Base-by-base conservation (phyloP, 1,139 yeast genomes). In the Keqinozyma sinolaborantium region DNA sequence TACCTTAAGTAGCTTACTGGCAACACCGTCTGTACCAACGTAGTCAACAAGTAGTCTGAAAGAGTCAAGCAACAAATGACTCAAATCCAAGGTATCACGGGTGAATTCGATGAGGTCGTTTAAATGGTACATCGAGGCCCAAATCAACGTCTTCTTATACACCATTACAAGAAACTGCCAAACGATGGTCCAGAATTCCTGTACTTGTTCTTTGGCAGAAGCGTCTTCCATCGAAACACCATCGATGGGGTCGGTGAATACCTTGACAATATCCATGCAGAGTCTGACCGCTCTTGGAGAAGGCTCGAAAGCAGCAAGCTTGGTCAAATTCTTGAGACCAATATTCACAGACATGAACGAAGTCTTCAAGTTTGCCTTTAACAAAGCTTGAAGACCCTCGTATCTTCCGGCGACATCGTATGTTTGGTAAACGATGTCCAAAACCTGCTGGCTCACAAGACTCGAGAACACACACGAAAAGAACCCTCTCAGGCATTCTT, bases 81-180 rank as follows among this genome's bases (percentile, higher is more conserved):
- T 82, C 30, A 85, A 67, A 44, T 90, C 97, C 32, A 88, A 65
- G 0, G 87, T 81, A 53, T 88, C 96, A 52, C 95, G 76, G 12
- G 96, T 85, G 45, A 87, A 88, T 40, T 85, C 94, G 30, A 83
- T 70, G 50, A 86, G 64, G 31, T 73, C 73, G 0, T 70, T 69
- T 23, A 77, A 65, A 29, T 73, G 76, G 47, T 79, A 81, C 24
- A 64, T 59, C 4, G 67, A 54, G 0, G 95, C 87, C 97, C 97
- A 90, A 5, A 56, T 53, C 14, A 84, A 64, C 1, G 95, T 85
- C 34, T 76, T 71, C 26, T 68, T 64, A 45, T 83, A 88, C 3
- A 86, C 73, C 70, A 81, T 71, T 28, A 76, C 75, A 40, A 90
- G 58, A 42, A 85, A 83, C 10, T 52, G 51, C 97, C 97, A 90